These are phyloP conservation scores for Botrytis byssoidea DNA, from an alignment of 2,329 filamentous ascomycete species.

Conservation along the genomic window DNA sequence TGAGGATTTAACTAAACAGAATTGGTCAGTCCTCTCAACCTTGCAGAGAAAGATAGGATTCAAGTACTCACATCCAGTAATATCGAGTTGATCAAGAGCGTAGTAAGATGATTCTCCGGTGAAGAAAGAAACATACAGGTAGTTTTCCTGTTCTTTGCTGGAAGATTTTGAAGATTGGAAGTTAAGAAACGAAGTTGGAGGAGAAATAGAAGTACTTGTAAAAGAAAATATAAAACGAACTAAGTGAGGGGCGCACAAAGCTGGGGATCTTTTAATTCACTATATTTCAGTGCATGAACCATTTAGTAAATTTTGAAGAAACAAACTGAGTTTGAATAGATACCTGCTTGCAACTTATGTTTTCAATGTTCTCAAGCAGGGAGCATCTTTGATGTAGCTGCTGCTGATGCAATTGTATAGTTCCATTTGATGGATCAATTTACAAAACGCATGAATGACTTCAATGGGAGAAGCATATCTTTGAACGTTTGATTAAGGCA, in stretches of 20 bases:
- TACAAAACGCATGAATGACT: background rate
- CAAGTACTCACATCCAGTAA: background rate
- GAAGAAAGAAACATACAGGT: background rate
- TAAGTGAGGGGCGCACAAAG: background rate
- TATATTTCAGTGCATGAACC: background rate
- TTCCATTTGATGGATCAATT: background rate
- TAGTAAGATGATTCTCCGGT: background rate
- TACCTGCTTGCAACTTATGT: background rate
- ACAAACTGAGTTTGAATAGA: background rate
- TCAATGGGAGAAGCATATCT: too few relatives aligned
- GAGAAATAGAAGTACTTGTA: background rate
- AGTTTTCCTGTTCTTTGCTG: background rate
- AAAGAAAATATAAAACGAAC: rapidly evolving
- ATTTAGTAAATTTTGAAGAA: background rate
- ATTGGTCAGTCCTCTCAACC: background rate
- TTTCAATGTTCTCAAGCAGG: background rate
- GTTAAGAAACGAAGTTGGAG: background rate
- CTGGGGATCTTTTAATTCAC: background rate
- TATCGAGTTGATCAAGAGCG: background rate
- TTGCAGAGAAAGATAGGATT: background rate
- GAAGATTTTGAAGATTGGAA: background rate
- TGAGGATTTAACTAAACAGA: background rate
- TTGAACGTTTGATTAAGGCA: background rate
- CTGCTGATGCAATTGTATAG: background rate
- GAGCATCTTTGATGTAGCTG: background rate